phyloP scores from a whole-genome alignment of 225 moss, liverwort and hornwort species.

The Ulota crispa region DNA sequence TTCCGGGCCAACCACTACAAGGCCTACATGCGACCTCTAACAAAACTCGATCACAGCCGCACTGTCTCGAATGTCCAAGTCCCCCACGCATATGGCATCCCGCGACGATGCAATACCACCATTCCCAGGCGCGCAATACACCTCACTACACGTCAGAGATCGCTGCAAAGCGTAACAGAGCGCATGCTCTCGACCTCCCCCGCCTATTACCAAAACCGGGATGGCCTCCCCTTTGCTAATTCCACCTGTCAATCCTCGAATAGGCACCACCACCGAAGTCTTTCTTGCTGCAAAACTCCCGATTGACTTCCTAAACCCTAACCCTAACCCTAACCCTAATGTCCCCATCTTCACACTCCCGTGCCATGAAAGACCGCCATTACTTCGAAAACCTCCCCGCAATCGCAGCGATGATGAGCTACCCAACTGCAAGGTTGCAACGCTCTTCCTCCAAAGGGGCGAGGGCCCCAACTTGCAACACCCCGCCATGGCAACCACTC shows the following conservation, averaged over 20 bases:
- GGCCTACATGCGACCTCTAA: slow-evolving; percentile 51
- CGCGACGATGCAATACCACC: slow-evolving; percentile 69
- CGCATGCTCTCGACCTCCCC: slow-evolving; percentile 88
- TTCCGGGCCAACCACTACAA: slow-evolving; percentile 90
- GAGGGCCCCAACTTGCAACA: slow-evolving; percentile 10
- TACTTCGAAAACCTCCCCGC: neutral
- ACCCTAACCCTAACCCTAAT: no score
- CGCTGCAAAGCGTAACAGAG: slow-evolving; percentile 68
- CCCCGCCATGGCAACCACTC: slow-evolving; percentile 16
- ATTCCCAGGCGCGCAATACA: slow-evolving; percentile 88
- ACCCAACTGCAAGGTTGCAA: neutral
- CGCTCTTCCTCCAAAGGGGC: neutral
- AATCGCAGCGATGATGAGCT: neutral
- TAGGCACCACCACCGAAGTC: neutral
- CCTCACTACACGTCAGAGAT: slow-evolving; percentile 63
- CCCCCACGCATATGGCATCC: slow-evolving; percentile 56
- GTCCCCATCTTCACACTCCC: neutral
- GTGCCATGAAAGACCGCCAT: slow-evolving; percentile 2
- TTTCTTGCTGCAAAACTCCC: slow-evolving; percentile 5
- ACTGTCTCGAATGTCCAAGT: slow-evolving; percentile 60
- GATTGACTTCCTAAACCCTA: slow-evolving; percentile 22
- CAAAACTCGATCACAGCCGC: slow-evolving; percentile 70
- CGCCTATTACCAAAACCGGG: slow-evolving; percentile 75
- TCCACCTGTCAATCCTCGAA: neutral
- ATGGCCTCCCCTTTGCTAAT: neutral